Evolutionary conservation across 2,329 filamentous ascomycete species (phyloP), one percentile per base, ranked within the genome.

Genomic region (Thielaviopsis punctulata): DNA sequence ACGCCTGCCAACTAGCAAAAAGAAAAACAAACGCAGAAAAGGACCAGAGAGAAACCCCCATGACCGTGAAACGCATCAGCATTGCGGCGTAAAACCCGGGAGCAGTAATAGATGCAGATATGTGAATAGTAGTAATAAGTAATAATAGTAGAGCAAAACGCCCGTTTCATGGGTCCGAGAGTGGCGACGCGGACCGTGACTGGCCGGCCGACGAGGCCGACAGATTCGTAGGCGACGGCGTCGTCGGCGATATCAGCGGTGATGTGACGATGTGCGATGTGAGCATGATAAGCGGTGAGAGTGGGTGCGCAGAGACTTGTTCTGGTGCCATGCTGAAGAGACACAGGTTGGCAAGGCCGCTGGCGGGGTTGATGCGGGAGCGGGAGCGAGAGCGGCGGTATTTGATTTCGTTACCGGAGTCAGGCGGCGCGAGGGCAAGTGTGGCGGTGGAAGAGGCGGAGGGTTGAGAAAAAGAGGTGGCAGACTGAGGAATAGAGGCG

Each of bases 141-240:
- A 27, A 10, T 27, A 27, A 10, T 27, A 36, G 7, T 36, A 36
- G 30, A 36, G 30, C 3, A 36, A n/a, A 27, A 27, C 25, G 30
- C 30, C 8, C 9, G 8, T 10, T 13, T 33, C 7, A 36, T 3
- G 36, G 21, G 15, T 10, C 41, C 10, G 56, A 53, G 62, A 60
- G 48, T 62, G 62, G 56, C 68, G 69, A n/a, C 64, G 61, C 19
- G 65, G 66, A 36, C 66, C 69, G 23, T 65, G 64, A 25, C 63
- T 64, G 51, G 68, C 68, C 50, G 60, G 64, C 47, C 60, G 60
- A 6, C 58, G 2, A 2, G 52, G 21, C 56, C 60, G 22, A 62
- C 57, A 12, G 62, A 62, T 33, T 33, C 21, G 62, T 62, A 54
- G 65, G 63, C 23, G 63, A 63, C 5, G 57, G 57, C 19, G 59